Evolutionary conservation across 2,329 filamentous ascomycete genomes (phyloP), one percentile per base, ranked within the genome.

Genomic region (Dendryphion nanum): DNA sequence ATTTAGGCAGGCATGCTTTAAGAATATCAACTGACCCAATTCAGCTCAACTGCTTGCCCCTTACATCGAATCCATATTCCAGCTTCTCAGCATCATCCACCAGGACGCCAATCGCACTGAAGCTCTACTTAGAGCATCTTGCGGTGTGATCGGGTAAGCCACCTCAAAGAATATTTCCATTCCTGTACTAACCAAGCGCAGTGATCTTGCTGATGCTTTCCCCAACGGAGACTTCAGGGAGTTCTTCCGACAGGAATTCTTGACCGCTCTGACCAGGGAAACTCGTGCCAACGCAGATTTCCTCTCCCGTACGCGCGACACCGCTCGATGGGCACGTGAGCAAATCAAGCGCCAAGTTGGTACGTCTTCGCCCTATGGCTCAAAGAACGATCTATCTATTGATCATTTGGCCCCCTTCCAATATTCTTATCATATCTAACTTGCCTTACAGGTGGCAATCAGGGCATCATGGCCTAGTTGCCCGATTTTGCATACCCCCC

Each of bases 321-420:
- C 93, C 32, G 93, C 93, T 62, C 86, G 91, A 57, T 98, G 93
- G 93, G 90, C 93, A 47, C 85, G 91, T 44, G 93, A 97, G 71
- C 89, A 96, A 67, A 90, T 97, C 66, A 97, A 96, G 78, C 86
- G 89, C 57, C 93, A 98, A 70, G 70, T 83, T 36, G 67, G 67
- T 70, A 60, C 28, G 64, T 59, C 39, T 33, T 15, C 39, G 34
- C 14, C 13, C 29, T 16, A 18, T 20, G 28, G 7, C 18, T 31
- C 26, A 29, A 19, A 20, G 15, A 15, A 32, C 17, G 18, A n/a
- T 35, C 19, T 15, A 37, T 38, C n/a, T 24, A 23, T 15, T 30
- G 38, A 33, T 38, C 47, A 51, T 21, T 39, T 40, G 35, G 43
- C 26, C 30, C 38, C 28, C 26, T 35, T 32, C 38, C 40, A 41